These are phyloP conservation scores for Sinapis alba DNA, from an alignment of 441 rosid genomes.

Conservation along the genomic window DNA sequence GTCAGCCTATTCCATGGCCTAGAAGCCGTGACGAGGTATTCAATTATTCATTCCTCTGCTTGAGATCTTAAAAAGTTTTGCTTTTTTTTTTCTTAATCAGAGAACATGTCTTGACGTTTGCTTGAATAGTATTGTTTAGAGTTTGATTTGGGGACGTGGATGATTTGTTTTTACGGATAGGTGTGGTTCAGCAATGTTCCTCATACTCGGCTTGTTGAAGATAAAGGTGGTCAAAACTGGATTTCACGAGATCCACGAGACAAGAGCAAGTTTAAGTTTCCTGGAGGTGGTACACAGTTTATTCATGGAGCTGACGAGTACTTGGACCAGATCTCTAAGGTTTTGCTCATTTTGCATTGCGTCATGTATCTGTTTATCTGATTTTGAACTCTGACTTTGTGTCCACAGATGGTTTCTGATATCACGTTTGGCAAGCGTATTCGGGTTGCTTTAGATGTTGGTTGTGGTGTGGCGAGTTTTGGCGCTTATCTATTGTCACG, in stretches of 20 bases:
- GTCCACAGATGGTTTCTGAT: slow-evolving; percentile 78
- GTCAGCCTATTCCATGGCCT: slow-evolving; percentile 90
- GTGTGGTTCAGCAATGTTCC: slow-evolving; percentile 96
- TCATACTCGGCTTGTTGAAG: slow-evolving; percentile 85
- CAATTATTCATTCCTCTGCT: neutral
- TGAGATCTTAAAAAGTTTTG: too few relatives aligned
- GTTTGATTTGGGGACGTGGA: neutral
- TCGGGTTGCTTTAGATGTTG: slow-evolving; percentile 86
- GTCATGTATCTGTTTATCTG: neutral
- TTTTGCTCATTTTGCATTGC: slow-evolving; percentile 27
- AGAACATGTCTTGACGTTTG: neutral
- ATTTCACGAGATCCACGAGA: slow-evolving; percentile 53
- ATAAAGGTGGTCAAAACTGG: slow-evolving; percentile 99
- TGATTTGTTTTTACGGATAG: slow-evolving; percentile 43
- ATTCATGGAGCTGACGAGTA: slow-evolving; percentile 94
- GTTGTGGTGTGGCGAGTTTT: slow-evolving; percentile 99
- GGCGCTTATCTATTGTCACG: slow-evolving; percentile 87
- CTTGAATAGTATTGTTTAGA: slow-evolving; percentile 16
- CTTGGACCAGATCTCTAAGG: slow-evolving; percentile 87
- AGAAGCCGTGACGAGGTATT: slow-evolving; percentile 91
- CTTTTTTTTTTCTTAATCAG: too few relatives aligned
- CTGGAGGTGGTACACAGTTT: slow-evolving; percentile 98
- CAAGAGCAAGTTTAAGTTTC: slow-evolving; percentile 88
- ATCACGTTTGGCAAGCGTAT: slow-evolving; percentile 72
- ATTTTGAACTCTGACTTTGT: slow-evolving; percentile 34